Conservation (phyloP, 352 stramenopile species). For the Phytopythium kandeliae region DNA sequence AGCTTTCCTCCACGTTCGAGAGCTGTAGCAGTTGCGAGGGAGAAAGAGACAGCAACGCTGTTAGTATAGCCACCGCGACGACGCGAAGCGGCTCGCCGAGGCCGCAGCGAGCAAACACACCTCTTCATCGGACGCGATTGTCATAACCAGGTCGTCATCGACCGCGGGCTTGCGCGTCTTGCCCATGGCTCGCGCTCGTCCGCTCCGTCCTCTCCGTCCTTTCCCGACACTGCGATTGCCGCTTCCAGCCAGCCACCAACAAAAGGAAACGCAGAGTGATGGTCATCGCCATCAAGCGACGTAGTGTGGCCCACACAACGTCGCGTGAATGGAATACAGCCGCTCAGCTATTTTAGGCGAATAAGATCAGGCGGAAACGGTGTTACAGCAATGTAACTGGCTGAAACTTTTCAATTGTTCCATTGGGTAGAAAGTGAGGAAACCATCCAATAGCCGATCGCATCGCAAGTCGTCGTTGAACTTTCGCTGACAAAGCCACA, state of each 20-base stretch:
- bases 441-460: not conserved
- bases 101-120: conserved; percentile 7
- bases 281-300: conserved; percentile 8
- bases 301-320: conserved; percentile 2
- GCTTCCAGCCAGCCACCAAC: conserved; percentile 6
- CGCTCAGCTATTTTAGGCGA: not conserved
- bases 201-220: not conserved
- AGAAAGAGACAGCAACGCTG: not conserved
- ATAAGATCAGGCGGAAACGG: too few species aligned
- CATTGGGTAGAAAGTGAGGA: not conserved
- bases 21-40: conserved; percentile 28
- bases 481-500: conserved; percentile 1
- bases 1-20: conserved; percentile 67
- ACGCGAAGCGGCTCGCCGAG: not conserved
- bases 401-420: not conserved
- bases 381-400: not conserved
- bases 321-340: conserved; percentile 4
- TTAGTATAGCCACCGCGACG: not conserved
- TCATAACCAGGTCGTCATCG: conserved; percentile 82
- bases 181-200: conserved; percentile 11
- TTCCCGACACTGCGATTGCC: not conserved
- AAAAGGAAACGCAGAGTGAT: conserved; percentile 6
- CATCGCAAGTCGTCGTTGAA: conserved; percentile 2
- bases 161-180: conserved; percentile 26
- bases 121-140: conserved; percentile 85